Evolutionary conservation across 1,284 basidiomycete species (phyloP), one percentile per base, ranked within the genome.

Genomic region (Singerocomus inundabilis): DNA sequence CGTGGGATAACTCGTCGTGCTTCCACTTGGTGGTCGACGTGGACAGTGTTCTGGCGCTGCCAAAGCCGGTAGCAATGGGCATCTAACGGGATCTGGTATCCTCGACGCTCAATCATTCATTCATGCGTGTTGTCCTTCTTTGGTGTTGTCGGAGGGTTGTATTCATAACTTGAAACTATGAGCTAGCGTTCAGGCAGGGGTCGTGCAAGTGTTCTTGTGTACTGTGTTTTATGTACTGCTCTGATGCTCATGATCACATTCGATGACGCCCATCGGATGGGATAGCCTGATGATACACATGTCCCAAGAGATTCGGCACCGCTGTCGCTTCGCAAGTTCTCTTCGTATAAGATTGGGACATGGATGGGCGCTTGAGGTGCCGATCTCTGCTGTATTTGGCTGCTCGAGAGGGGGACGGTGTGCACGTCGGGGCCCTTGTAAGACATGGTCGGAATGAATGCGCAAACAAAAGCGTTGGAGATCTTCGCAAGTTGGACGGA

Each of bases 1-100:
- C 81, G 15, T 83, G 82, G 81, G 79, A 82, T 58, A 76, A 82
- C 57, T 75, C 77, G 25, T 67, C 72, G 42, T 71, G 71, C 45
- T 73, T 79, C 36, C 41, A 55, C 15, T 52, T 77, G 34, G 61
- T 57, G 18, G 63, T 81, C 51, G 74, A 81, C 53, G 72, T 80
- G 52, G 75, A 74, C 49, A 67, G 62, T 38, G 51, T 82, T 48
- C 59, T 84, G 49, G 62, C 73, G 33, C 69, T 72, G 41, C 70
- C 78, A 28, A 71, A 75, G 61, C 76, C 77, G 34, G 81, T 68
- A n/a, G 72, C 72, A 9, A 55, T 59, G 32, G 57, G 55, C 43
- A 18, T 56, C 34, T 69, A 56, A 57, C 10, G 25, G 41, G 25
- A 52, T 36, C 54, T 30, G 30, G 35, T 35, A 39, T 47, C 29